Evolutionary conservation across 2,329 filamentous ascomycete species (phyloP).

Genomic region (Fusarium zealandicum): DNA sequence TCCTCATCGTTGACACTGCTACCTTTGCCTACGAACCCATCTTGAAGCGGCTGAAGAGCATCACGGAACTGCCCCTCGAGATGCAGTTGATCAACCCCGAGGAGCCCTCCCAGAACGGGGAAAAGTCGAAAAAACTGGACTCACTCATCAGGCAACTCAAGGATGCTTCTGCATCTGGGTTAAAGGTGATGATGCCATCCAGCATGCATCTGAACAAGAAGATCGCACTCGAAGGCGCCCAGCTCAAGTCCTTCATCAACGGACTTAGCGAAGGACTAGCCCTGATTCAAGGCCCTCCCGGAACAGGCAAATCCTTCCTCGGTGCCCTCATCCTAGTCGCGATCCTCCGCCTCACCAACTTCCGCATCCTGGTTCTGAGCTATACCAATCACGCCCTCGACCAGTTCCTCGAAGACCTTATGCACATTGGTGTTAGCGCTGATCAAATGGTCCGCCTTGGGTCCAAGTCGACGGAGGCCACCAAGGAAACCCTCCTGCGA

Average conservation of each 20-base stretch:
- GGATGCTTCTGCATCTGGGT: neutral
- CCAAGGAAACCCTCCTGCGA: slow-evolving; percentile 55
- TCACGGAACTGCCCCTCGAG: slow-evolving; percentile 62
- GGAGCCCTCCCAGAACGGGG: slow-evolving; percentile 8
- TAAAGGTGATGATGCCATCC: slow-evolving; percentile 21
- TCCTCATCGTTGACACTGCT: slow-evolving; percentile 69
- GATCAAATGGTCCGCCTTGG: slow-evolving; percentile 68
- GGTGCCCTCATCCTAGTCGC: slow-evolving; percentile 68
- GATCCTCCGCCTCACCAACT: slow-evolving; percentile 56
- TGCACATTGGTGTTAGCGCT: slow-evolving; percentile 62
- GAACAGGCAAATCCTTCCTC: slow-evolving; percentile 79
- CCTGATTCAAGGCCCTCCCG: slow-evolving; percentile 76
- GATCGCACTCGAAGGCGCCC: slow-evolving; percentile 47
- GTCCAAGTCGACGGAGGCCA: slow-evolving; percentile 61
- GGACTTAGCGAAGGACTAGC: slow-evolving; percentile 62
- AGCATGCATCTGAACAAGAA: slow-evolving; percentile 38
- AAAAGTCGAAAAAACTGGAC: slow-evolving; percentile 11
- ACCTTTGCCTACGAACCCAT: slow-evolving; percentile 75
- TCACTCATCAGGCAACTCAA: neutral
- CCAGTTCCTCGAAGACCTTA: slow-evolving; percentile 70
- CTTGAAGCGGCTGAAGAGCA: slow-evolving; percentile 63
- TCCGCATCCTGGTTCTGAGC: slow-evolving; percentile 68
- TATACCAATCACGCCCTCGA: slow-evolving; percentile 75
- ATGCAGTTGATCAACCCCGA: slow-evolving; percentile 55
- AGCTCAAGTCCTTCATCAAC: slow-evolving; percentile 62